Evolutionary conservation across 2,329 filamentous ascomycete species (phyloP), one percentile per base, ranked within the genome.

Genomic region (Chaetomiaceae sp.): DNA sequence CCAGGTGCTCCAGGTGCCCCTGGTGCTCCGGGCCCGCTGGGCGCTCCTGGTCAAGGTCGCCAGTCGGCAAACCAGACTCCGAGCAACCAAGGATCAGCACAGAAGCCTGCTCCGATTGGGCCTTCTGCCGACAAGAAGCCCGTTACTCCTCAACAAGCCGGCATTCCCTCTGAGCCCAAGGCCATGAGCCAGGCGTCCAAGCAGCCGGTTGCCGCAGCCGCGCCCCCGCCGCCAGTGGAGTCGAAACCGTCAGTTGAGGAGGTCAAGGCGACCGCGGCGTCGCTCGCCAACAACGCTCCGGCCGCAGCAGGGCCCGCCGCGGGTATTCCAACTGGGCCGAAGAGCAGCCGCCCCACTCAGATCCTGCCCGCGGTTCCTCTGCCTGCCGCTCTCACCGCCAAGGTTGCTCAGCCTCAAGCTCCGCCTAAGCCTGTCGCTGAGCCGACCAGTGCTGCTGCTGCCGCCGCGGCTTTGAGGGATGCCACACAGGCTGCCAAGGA

Each of bases 401-500:
- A 61, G 54, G 52, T 61, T 2, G 47, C 61, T 17, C 69, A 58
- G 55, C 23, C 61, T 19, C 64, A 63, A 49, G 27, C 65, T 3
- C 63, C 67, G 9, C 65, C 71, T 1, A 75, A 76, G 55, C 60
- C 67, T 8, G 62, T 68, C 4, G 64, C 69, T 40, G 67, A 77
- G 20, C 65, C 68, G 47, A 63, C 66, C 8, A 70, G 68, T 33
- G 65, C 70, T 8, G 63, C 66, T 14, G 59, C 66, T 3, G 68
- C 67, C 64, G 72, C 72, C 11, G 66, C 73, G 8, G 67, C 72
- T 42, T 72, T 85, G 9, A 78, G 81, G 58, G 85, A 87, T 69
- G 86, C 87, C 1, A 91, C 88, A 0, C 82, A 86, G 65, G 83
- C 85, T 36, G 88, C 88, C 1, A 85, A 84, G 62, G 87, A 86